Base-by-base conservation (phyloP, 2,329 filamentous ascomycete species). In the Fusarium euwallaceae region DNA sequence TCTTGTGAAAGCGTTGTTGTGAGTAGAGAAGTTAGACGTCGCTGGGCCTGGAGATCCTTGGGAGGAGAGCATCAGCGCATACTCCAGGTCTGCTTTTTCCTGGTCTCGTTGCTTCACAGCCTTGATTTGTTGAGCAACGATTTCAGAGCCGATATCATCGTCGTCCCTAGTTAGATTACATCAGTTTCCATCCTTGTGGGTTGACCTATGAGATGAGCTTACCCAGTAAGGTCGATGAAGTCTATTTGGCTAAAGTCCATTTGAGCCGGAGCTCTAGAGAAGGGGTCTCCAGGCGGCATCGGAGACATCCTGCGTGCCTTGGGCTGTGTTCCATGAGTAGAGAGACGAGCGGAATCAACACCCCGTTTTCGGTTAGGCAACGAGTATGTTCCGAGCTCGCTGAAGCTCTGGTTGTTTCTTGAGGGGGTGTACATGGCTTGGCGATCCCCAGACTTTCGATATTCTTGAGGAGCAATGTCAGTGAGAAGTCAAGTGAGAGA, bases 181-280 rank as follows among this genome's bases (percentile, higher is more conserved):
- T 77, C 20, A 76, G 70, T 20, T 14, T 6, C 16, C 22, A 27
- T 29, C 20, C 58, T 39, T n/a, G 17, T 36, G 9, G 6, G 8
- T 14, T 48, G 20, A 20, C 11, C 53, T n/a, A 4, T 27, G 22
- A 12, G 6, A 39, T 16, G 24, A 66, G 70, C 80, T 68, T 81
- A 84, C 81, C 83, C 84, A 71, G 84, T 86, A 76, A 87, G 82
- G 75, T 87, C 84, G 64, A 86, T 84, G 39, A 85, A 74, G 27
- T 75, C 73, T 32, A 76, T 36, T 20, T 56, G 41, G 24, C 32
- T 64, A 22, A 82, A 79, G 51, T 78, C 37, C 22, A 63, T 69
- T 32, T 61, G 59, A 61, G 48, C 32, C 10, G 37, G 53, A 16
- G 37, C 32, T 41, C 61, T 59, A 8, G 67, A 69, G 37, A 69